Conservation (phyloP, 352 stramenopile species). For the Globisporangium cylindrosporum region DNA sequence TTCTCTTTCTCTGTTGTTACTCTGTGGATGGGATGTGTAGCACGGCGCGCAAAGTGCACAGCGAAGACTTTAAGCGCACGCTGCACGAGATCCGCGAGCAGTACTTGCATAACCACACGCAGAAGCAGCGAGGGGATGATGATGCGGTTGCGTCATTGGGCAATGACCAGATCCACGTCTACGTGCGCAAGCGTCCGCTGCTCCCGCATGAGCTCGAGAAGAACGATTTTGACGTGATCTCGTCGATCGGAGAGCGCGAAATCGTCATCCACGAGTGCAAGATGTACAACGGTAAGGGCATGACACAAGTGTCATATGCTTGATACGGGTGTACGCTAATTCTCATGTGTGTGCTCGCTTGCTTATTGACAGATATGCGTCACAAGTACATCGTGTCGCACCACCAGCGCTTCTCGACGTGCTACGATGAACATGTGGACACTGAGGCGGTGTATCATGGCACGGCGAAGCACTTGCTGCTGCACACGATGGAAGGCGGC, state of each 20-base stretch:
- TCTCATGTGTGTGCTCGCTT: conserved; percentile 23
- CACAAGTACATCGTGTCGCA: conserved; percentile 85
- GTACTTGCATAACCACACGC: conserved; percentile 32
- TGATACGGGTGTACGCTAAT: conserved; percentile 24
- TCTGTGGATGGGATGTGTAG: conserved; percentile 19
- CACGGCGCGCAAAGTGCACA: conserved; percentile 67
- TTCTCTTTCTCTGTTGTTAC: neutral
- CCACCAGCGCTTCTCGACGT: conserved; percentile 69
- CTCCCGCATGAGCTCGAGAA: conserved; percentile 81
- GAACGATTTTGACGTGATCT: conserved; percentile 88
- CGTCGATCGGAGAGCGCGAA: conserved; percentile 45
- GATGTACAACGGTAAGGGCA: conserved; percentile 69
- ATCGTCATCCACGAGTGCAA: conserved; percentile 88
- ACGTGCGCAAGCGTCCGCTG: conserved; percentile 86
- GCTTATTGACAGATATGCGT: conserved; percentile 88
- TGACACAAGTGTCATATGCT: neutral
- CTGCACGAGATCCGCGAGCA: conserved; percentile 41
- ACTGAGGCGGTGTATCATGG: conserved; percentile 73
- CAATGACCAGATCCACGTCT: conserved; percentile 76
- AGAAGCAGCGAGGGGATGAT: conserved; percentile 4
- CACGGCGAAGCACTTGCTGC: conserved; percentile 58
- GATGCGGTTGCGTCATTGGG: conserved; percentile 4
- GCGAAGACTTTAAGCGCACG: conserved; percentile 45
- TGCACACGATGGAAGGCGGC: conserved; percentile 38
- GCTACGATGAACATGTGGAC: conserved; percentile 68